phyloP scores from a whole-genome alignment of 148 eudicot species.

The Pouteria glomerata region DNA sequence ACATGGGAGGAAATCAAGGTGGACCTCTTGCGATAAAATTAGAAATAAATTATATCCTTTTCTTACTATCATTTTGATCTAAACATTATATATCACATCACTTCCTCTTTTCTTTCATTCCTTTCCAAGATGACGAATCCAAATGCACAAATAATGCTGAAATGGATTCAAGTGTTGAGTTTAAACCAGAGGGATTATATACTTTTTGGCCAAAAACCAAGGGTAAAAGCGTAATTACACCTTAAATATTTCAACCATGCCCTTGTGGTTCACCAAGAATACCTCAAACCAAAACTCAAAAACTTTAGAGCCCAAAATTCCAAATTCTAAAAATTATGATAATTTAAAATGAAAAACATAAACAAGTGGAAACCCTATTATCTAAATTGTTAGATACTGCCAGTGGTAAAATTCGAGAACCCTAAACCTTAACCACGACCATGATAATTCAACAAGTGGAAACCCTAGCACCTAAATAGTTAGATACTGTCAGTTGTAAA shows the following conservation, averaged over 20 bases:
- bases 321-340: neutral
- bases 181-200: neutral
- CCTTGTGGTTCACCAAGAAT: neutral
- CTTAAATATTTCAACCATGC: neutral
- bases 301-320: neutral
- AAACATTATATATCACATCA: neutral
- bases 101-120: neutral
- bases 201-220: neutral
- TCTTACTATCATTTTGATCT: neutral
- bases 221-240: no score
- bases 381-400: neutral
- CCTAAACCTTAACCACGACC: slow-evolving; percentile 2
- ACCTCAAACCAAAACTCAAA: neutral
- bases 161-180: neutral
- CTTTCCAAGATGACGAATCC: neutral
- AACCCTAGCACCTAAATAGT: no score
- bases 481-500: no score
- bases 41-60: neutral
- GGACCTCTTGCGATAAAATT: neutral
- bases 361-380: neutral
- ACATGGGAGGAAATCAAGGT: neutral
- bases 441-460: neutral
- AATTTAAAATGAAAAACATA: neutral
- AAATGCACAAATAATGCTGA: neutral
- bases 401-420: neutral